phyloP scores from a whole-genome alignment of 345 rosid genomes.

The Aquilaria malaccensis region DNA sequence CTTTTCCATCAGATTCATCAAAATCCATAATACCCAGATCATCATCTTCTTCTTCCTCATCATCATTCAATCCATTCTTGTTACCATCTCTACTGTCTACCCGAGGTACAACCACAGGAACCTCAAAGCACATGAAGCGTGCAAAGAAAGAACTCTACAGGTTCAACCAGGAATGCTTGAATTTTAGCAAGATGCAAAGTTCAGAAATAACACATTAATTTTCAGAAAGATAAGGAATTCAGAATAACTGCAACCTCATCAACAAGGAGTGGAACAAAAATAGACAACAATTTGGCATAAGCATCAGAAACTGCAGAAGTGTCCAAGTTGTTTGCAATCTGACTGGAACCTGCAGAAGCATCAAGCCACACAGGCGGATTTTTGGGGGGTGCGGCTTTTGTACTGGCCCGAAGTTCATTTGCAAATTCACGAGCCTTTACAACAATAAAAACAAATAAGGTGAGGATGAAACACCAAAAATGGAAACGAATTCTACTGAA shows the following conservation, averaged over 20 bases:
- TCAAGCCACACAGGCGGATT: slow-evolving; percentile 93
- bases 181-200: slow-evolving; percentile 8
- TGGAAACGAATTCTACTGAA: slow-evolving; percentile 7
- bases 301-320: slow-evolving; percentile 89
- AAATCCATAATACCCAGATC: slow-evolving; percentile 94
- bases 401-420: slow-evolving; percentile 96
- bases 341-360: slow-evolving; percentile 71
- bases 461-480: slow-evolving; percentile 1
- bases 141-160: slow-evolving; percentile 94
- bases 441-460: slow-evolving; percentile 1
- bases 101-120: slow-evolving; percentile 82
- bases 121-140: slow-evolving; percentile 97
- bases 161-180: slow-evolving; percentile 17
- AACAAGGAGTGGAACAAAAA: slow-evolving; percentile 88
- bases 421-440: slow-evolving; percentile 91
- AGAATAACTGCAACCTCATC: slow-evolving; percentile 57
- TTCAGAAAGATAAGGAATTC: too few species aligned
- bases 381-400: slow-evolving; percentile 60
- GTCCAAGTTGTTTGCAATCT: slow-evolving; percentile 51
- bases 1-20: slow-evolving; percentile 62
- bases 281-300: slow-evolving; percentile 85
- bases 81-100: slow-evolving; percentile 56
- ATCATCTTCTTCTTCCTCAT: slow-evolving; percentile 46
- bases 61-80: slow-evolving; percentile 37
- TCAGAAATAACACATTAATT: slow-evolving; percentile 4